Conservation (phyloP, 768 basidiomycete genomes). For the Termitomyces sp. region DNA sequence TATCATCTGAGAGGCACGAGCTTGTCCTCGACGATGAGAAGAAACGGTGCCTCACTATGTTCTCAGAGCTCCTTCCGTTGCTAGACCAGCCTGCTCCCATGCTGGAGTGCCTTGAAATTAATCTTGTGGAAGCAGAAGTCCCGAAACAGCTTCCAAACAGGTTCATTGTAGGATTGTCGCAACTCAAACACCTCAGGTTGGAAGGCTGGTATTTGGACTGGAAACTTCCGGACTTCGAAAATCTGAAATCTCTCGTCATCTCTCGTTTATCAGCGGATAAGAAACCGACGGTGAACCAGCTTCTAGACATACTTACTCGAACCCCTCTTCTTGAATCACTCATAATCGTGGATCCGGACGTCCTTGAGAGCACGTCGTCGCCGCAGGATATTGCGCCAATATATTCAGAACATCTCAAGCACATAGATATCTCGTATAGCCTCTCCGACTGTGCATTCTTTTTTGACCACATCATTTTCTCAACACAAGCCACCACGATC, state of each 20-base stretch:
- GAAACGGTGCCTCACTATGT: background rate
- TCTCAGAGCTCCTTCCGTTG: background rate
- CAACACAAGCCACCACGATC: background rate
- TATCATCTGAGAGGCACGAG: background rate
- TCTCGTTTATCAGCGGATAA: background rate
- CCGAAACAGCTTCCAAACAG: background rate
- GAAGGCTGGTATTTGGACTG: background rate
- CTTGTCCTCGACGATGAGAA: background rate
- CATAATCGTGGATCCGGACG: background rate
- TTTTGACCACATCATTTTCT: background rate
- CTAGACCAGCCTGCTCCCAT: constrained; percentile 6
- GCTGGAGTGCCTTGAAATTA: background rate
- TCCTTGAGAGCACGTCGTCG: constrained; percentile 20
- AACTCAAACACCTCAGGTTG: background rate
- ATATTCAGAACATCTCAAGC: background rate
- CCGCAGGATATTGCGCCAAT: background rate
- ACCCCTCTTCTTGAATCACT: background rate
- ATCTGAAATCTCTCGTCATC: background rate
- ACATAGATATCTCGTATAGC: background rate
- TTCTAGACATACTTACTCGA: background rate
- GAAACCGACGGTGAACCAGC: background rate
- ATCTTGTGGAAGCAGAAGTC: background rate
- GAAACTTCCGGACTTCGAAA: background rate
- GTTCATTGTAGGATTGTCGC: background rate
- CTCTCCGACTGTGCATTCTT: background rate